phyloP scores from a whole-genome alignment of 164 flowering plant genomes.

The Chimonanthus praecox region DNA sequence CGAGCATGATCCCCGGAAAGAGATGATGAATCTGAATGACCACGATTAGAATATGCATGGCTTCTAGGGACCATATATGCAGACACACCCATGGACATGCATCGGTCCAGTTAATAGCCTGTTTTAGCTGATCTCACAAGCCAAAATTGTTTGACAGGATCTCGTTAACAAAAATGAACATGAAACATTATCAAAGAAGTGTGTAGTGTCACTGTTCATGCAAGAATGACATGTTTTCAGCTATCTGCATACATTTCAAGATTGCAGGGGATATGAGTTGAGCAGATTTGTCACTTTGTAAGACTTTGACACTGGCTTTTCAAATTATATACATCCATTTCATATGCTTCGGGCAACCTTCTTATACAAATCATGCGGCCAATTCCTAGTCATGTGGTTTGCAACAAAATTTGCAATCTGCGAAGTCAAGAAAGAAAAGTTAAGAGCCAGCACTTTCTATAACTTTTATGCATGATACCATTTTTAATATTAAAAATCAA shows the following conservation, averaged over 20 bases:
- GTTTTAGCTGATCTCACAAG: not conserved
- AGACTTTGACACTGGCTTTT: not conserved
- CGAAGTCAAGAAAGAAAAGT: constrained; percentile 7
- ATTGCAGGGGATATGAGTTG: no score
- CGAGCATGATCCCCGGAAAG: no score
- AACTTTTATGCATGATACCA: no score
- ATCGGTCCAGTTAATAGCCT: not conserved
- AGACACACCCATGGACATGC: not conserved
- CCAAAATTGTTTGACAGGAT: not conserved
- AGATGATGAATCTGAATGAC: no score
- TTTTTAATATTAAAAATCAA: no score
- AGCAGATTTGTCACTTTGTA: not conserved
- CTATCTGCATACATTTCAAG: no score
- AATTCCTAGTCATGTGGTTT: constrained; percentile 61
- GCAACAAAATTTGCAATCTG: constrained; percentile 91
- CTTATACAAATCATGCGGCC: constrained; percentile 89
- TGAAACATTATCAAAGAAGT: no score
- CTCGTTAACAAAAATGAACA: not conserved
- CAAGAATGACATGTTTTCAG: no score
- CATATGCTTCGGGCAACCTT: constrained; percentile 74
- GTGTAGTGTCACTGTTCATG: no score
- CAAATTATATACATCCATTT: constrained; percentile 9
- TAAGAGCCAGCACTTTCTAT: no score
- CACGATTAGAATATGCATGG: no score
- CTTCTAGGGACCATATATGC: not conserved